These are phyloP conservation scores for Teratosphaeria viscida DNA, from an alignment of 2,329 filamentous ascomycete genomes.

Conservation along the genomic window DNA sequence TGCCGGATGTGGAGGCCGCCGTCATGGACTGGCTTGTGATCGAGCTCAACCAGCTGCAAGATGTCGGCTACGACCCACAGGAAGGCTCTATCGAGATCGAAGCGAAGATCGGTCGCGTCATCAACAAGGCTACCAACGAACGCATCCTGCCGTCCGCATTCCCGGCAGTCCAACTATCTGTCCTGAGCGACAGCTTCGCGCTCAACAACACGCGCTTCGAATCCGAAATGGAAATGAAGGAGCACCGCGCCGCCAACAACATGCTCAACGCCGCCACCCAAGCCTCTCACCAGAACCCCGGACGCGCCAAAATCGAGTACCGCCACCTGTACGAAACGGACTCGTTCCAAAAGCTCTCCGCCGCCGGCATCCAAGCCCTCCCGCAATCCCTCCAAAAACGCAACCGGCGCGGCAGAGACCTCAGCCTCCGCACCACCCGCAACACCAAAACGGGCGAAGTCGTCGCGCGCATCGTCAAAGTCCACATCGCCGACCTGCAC, in stretches of 20 bases:
- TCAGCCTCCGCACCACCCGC: conserved; percentile 49
- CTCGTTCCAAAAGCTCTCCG: conserved; percentile 67
- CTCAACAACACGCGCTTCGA: conserved; percentile 52
- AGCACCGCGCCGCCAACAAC: conserved; percentile 54
- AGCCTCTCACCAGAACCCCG: conserved; percentile 8
- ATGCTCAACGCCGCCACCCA: conserved; percentile 64
- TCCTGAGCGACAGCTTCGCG: conserved; percentile 47
- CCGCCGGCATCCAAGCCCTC: conserved; percentile 47
- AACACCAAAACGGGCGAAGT: conserved; percentile 60
- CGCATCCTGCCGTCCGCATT: conserved; percentile 57
- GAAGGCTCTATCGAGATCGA: conserved; percentile 82
- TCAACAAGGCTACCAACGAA: conserved; percentile 60
- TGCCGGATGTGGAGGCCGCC: conserved; percentile 13
- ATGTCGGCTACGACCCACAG: conserved; percentile 47
- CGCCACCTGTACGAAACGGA: conserved; percentile 75
- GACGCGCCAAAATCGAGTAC: conserved; percentile 61
- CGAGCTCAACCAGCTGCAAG: conserved; percentile 26
- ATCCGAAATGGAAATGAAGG: conserved; percentile 64
- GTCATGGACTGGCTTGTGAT: conserved; percentile 20
- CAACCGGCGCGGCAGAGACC: conserved; percentile 40
- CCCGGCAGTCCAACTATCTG: conserved; percentile 37
- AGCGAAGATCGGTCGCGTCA: conserved; percentile 77
- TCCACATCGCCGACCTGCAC: conserved; percentile 77
- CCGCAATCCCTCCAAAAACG: conserved; percentile 31
- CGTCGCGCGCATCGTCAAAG: conserved; percentile 80